These are phyloP conservation scores for Cicer bijugum DNA, from an alignment of 306 rosid genomes.

Conservation along the genomic window DNA sequence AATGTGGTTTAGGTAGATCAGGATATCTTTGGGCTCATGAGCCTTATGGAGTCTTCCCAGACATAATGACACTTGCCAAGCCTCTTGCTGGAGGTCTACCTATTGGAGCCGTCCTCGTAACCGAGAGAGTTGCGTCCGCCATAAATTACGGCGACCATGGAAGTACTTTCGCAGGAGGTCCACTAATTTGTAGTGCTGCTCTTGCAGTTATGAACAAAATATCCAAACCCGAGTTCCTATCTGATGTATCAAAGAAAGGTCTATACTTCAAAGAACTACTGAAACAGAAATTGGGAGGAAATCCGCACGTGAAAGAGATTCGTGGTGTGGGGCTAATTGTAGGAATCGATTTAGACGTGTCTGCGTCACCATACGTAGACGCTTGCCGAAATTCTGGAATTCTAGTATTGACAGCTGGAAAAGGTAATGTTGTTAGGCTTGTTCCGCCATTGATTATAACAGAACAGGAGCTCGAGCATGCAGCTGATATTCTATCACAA, in stretches of 20 bases:
- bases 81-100: conserved; percentile 98
- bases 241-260: conserved; percentile 71
- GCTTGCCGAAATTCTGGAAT: conserved; percentile 82
- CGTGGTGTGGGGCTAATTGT: conserved; percentile 80
- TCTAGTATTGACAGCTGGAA: conserved; percentile 79
- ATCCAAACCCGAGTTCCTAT: conserved; percentile 65
- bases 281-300: conserved; percentile 72
- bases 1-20: conserved; percentile 91
- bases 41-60: conserved; percentile 74
- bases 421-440: conserved; percentile 80
- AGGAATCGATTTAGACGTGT: conserved; percentile 77
- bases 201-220: conserved; percentile 73
- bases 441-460: conserved; percentile 92
- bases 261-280: conserved; percentile 65
- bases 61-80: conserved; percentile 93
- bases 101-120: conserved; percentile 79
- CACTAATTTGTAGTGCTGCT: conserved; percentile 78
- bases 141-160: conserved; percentile 87
- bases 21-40: conserved; percentile 93
- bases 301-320: conserved; percentile 69
- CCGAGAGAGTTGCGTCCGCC: conserved; percentile 78
- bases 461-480: conserved; percentile 75
- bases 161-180: conserved; percentile 88
- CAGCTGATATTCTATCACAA: conserved; percentile 61
- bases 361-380: conserved; percentile 67